phyloP scores from a whole-genome alignment of 306 rosid species.

The Castanea sativa region DNA sequence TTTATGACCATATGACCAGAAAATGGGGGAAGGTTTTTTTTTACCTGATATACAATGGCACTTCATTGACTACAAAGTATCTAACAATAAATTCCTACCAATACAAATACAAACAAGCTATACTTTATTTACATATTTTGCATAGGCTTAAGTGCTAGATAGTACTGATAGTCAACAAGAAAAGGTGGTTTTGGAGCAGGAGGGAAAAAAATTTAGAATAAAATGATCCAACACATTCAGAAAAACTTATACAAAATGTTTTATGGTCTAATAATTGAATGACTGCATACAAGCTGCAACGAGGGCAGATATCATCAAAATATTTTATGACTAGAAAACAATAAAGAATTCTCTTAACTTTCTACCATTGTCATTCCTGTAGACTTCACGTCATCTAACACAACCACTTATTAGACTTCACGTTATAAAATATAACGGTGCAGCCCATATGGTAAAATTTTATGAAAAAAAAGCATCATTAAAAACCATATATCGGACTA shows the following conservation, averaged over 20 bases:
- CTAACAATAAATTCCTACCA: background rate
- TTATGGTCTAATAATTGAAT: background rate
- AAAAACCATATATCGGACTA: background rate
- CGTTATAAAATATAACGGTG: background rate
- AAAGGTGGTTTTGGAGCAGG: background rate
- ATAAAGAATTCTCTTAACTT: background rate
- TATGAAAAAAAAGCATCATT: background rate
- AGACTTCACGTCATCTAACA: background rate
- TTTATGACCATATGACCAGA: conserved; percentile 4
- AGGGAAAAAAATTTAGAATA: background rate
- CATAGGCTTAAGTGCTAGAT: background rate
- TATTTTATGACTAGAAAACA: background rate
- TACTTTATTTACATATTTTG: background rate
- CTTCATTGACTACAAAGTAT: background rate
- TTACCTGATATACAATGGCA: background rate
- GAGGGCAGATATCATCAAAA: background rate
- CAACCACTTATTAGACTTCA: background rate
- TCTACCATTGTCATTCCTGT: background rate
- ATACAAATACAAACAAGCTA: background rate
- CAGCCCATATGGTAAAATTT: background rate
- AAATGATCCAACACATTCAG: background rate
- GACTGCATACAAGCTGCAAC: background rate
- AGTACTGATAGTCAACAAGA: background rate
- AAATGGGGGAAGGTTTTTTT: background rate
- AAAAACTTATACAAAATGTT: background rate